Conservation (phyloP, 108 stramenopile species). For the Nannochloropsis salina region DNA sequence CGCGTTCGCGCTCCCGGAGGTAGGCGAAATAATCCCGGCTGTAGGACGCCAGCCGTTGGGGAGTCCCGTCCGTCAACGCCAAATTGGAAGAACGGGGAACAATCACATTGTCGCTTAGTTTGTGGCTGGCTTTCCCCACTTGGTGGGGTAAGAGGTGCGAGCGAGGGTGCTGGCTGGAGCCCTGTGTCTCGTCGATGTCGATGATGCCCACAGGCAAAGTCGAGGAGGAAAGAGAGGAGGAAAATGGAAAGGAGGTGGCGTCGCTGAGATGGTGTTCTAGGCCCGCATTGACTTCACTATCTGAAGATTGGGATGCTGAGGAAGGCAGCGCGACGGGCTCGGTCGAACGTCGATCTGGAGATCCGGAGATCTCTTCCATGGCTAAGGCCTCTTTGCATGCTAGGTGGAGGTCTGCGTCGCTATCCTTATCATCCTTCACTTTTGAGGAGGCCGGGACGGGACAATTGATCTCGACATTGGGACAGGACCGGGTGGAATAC, state of each 20-base stretch:
- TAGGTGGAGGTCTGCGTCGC: neutral
- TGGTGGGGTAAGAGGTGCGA: too few relatives aligned
- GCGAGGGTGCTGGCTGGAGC: neutral
- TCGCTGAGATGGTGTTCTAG: too few relatives aligned
- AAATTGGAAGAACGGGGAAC: neutral
- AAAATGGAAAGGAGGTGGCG: neutral
- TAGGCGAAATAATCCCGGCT: constrained; percentile 10
- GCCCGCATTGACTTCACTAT: too few relatives aligned
- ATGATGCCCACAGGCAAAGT: neutral
- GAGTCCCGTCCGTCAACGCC: neutral
- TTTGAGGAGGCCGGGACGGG: neutral
- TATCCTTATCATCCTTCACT: neutral
- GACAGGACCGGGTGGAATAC: neutral
- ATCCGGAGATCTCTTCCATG: neutral
- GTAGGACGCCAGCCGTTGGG: constrained; percentile 7
- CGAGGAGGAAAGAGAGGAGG: neutral
- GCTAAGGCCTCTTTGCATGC: neutral
- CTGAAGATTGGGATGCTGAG: too few relatives aligned
- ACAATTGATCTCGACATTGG: neutral
- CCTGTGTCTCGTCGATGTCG: neutral
- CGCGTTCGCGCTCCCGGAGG: constrained; percentile 10
- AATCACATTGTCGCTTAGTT: neutral
- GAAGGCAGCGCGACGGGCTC: too few relatives aligned
- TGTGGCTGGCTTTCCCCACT: neutral
- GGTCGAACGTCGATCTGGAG: too few relatives aligned